Conservation (phyloP, 1,284 basidiomycete genomes). For the Papiliotrema nemorosa region DNA sequence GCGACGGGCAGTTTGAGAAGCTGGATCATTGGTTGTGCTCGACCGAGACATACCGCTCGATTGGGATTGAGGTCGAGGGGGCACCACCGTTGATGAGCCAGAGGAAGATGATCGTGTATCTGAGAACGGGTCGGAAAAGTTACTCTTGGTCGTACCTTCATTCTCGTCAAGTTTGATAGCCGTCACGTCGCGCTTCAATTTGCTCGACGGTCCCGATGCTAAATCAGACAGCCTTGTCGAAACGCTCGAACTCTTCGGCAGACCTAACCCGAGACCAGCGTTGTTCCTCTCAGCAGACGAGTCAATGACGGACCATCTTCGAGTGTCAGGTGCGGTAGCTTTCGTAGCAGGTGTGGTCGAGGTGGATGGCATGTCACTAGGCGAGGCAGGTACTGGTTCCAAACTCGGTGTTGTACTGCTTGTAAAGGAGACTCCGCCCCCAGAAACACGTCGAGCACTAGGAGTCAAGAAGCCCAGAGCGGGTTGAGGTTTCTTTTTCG, state of each 20-base stretch:
- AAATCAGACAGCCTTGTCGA: not conserved
- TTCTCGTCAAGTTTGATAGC: constrained; percentile 14
- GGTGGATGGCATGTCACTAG: constrained; percentile 10
- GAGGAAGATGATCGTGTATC: constrained; percentile 17
- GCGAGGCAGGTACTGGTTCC: constrained; percentile 28
- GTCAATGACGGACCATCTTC: constrained; percentile 11
- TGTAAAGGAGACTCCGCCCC: constrained; percentile 2
- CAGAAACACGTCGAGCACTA: constrained; percentile 20
- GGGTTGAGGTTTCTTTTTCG: constrained; percentile 35
- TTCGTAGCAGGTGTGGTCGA: constrained; percentile 8
- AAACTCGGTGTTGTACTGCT: constrained; percentile 23
- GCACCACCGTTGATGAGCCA: constrained; percentile 24
- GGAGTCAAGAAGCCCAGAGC: constrained; percentile 42
- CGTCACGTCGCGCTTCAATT: constrained; percentile 11
- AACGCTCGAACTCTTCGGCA: constrained; percentile 12
- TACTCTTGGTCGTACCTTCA: not conserved
- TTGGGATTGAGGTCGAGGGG: not conserved
- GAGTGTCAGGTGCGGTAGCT: not conserved
- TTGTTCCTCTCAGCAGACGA: not conserved
- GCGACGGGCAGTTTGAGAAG: not conserved
- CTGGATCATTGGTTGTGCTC: constrained; percentile 7
- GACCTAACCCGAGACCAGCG: constrained; percentile 18
- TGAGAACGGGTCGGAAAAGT: constrained; percentile 14
- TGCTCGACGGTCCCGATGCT: not conserved
- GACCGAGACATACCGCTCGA: constrained; percentile 12